These are phyloP conservation scores for Fusarium coicis DNA, from an alignment of 2,329 filamentous ascomycete species.

Conservation along the genomic window DNA sequence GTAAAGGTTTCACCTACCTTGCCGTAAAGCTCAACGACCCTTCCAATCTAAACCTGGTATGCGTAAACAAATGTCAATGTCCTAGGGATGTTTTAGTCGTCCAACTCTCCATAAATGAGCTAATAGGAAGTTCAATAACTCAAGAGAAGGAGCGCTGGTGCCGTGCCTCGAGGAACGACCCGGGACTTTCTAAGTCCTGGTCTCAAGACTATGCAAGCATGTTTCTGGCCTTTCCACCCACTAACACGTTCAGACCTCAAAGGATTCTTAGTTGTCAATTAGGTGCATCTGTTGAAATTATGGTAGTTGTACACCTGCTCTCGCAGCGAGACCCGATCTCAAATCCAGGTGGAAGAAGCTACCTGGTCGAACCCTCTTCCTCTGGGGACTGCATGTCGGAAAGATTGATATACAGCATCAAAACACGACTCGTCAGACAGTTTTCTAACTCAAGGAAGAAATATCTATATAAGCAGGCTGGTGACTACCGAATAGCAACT, in stretches of 20 bases:
- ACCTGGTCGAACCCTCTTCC: background rate
- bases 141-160: no score
- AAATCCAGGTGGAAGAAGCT: background rate
- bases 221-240: background rate
- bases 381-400: no score
- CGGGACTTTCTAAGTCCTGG: background rate
- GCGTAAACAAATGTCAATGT: no score
- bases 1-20: no score
- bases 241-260: background rate
- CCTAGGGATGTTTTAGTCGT: no score
- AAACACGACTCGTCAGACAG: background rate
- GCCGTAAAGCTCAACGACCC: no score
- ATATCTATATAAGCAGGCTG: rapidly evolving
- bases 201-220: background rate
- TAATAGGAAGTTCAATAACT: no score
- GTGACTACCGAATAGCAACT: background rate
- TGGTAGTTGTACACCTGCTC: no score
- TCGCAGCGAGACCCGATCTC: background rate
- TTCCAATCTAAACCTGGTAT: no score
- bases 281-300: rapidly evolving
- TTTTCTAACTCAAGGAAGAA: rapidly evolving
- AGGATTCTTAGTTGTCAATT: no score
- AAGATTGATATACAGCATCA: background rate
- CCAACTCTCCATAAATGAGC: no score
- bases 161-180: no score